Evolutionary conservation across 2,329 filamentous ascomycete species (phyloP).

Genomic region (Cryphonectria japonica): DNA sequence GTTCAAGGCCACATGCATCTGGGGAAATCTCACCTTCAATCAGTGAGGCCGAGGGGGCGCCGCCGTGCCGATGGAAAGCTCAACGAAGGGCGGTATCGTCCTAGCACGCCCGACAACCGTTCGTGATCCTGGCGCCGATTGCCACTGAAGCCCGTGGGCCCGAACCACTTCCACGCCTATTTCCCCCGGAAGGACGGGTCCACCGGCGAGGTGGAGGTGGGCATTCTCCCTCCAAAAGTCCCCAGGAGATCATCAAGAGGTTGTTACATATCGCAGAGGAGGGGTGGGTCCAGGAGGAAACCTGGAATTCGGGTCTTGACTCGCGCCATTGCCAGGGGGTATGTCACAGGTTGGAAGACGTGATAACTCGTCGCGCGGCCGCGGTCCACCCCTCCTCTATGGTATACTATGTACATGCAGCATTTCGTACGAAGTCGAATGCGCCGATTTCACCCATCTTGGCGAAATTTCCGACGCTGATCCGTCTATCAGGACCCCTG

Average conservation of each 20-base stretch:
- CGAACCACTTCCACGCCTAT: too few relatives aligned
- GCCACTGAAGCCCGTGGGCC: not conserved
- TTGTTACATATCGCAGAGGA: not conserved
- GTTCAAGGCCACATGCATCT: conserved; percentile 53
- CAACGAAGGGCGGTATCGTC: conserved; percentile 5
- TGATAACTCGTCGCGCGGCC: not conserved
- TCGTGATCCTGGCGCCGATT: not conserved
- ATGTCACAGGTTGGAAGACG: not conserved
- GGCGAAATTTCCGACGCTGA: not conserved
- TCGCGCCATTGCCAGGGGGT: not conserved
- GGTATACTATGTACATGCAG: not conserved
- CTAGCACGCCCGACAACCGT: not conserved
- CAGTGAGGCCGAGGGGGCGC: conserved; percentile 20
- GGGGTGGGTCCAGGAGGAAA: not conserved
- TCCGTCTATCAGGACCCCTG: not conserved
- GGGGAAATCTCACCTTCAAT: conserved; percentile 53
- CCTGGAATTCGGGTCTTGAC: not conserved
- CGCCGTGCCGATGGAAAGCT: not conserved
- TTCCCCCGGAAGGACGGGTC: not conserved
- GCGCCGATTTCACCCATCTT: not conserved
- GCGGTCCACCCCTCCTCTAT: not conserved
- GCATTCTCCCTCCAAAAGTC: conserved; percentile 2
- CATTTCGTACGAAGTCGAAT: not conserved
- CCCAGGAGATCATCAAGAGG: not conserved
- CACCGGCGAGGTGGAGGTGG: conserved; percentile 11